phyloP scores from a whole-genome alignment of 1,284 basidiomycete genomes.

The Malassezia restricta region DNA sequence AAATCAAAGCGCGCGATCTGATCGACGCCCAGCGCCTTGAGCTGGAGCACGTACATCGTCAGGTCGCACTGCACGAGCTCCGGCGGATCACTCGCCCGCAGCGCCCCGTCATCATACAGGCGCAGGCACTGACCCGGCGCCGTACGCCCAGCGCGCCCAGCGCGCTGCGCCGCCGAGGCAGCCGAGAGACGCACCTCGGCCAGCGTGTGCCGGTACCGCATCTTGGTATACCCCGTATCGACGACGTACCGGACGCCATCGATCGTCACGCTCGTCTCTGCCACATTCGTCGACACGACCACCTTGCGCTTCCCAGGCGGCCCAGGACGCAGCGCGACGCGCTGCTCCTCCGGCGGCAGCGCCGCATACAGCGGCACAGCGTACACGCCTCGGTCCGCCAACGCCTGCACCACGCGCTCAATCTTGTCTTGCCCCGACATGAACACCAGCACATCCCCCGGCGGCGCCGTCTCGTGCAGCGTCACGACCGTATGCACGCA shows the following conservation, averaged over 20 bases:
- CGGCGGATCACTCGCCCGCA: conserved; percentile 62
- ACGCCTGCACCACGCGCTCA: conserved; percentile 66
- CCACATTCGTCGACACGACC: conserved; percentile 87
- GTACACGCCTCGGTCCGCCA: conserved; percentile 57
- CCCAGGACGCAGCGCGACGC: conserved; percentile 66
- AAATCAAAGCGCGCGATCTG: conserved; percentile 81
- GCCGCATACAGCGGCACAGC: conserved; percentile 74
- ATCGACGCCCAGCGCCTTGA: conserved; percentile 77
- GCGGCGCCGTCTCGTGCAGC: conserved; percentile 46
- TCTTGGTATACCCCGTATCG: conserved; percentile 89
- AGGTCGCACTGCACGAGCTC: conserved; percentile 83
- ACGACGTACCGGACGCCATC: conserved; percentile 91
- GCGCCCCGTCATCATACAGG: conserved; percentile 63
- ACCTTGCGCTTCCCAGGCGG: conserved; percentile 70
- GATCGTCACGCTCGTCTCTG: conserved; percentile 92
- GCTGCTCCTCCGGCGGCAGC: conserved; percentile 70
- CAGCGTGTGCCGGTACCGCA: conserved; percentile 47
- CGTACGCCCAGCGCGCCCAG: conserved; percentile 48
- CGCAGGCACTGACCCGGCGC: conserved; percentile 81
- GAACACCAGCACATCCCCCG: conserved; percentile 50
- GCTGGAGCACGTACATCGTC: conserved; percentile 72
- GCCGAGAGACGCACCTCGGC: conserved; percentile 42
- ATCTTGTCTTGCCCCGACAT: conserved; percentile 48
- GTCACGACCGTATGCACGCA: conserved; percentile 46
- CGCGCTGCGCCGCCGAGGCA: conserved; percentile 46